phyloP scores from a whole-genome alignment of 108 stramenopile species.

The Skeletonema menzelii region DNA sequence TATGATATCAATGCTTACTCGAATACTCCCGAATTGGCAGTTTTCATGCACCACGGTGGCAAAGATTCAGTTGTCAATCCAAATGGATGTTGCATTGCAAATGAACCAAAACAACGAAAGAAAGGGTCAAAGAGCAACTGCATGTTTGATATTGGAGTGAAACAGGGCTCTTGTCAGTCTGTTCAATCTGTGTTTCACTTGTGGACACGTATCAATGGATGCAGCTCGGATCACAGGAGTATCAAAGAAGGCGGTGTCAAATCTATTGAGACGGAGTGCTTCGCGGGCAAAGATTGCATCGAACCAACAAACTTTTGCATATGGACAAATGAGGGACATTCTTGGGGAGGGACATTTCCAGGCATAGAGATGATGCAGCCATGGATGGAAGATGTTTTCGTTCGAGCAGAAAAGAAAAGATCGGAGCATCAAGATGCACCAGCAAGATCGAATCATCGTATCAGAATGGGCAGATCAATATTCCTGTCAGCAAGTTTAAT shows the following conservation, averaged over 20 bases:
- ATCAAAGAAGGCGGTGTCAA: background rate
- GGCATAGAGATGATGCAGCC: conserved; percentile 14
- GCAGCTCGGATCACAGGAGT: background rate
- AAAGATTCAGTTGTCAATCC: conserved; percentile 32
- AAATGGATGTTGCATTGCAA: conserved; percentile 29
- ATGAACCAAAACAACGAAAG: background rate
- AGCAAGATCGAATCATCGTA: background rate
- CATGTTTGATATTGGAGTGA: conserved; percentile 26
- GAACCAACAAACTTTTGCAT: conserved; percentile 34
- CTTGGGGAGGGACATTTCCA: conserved; percentile 29
- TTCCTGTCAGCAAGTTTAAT: background rate
- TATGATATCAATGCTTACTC: conserved; percentile 20
- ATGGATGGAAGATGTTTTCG: conserved; percentile 34
- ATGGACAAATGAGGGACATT: conserved; percentile 40
- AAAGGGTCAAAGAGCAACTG: conserved; percentile 21
- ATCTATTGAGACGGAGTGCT: conserved; percentile 9
- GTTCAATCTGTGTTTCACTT: conserved; percentile 28
- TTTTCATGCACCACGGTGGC: conserved; percentile 43
- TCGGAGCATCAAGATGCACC: background rate
- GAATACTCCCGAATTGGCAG: conserved; percentile 18
- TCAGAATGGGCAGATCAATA: background rate
- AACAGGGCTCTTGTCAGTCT: conserved; percentile 23
- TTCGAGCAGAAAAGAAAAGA: conserved; percentile 5
- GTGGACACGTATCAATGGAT: conserved; percentile 36
- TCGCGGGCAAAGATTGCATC: conserved; percentile 19